phyloP scores from a whole-genome alignment of 1,139 yeast species.

The Saccharomyces pastorianus region DNA sequence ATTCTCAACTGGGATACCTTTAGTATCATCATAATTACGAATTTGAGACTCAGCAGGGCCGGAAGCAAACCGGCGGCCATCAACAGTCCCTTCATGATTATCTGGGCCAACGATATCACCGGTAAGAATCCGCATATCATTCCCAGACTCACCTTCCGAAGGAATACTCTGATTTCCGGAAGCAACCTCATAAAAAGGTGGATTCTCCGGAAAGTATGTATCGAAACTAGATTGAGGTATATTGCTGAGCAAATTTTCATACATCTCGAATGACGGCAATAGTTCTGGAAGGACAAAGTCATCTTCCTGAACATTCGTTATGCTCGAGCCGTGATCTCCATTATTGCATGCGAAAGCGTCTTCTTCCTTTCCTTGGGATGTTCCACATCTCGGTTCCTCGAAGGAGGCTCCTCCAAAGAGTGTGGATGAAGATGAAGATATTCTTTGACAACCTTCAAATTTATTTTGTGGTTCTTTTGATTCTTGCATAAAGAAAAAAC shows the following conservation, averaged over 20 bases:
- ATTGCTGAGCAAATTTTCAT: slow-evolving; percentile 4
- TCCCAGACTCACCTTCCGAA: not conserved
- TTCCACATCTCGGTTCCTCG: not conserved
- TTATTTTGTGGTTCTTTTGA: not conserved
- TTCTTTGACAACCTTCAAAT: not conserved
- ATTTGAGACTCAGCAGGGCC: not conserved
- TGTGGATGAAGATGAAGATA: not conserved
- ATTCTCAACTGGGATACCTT: not conserved
- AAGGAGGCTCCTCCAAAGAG: not conserved
- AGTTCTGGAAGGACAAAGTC: slow-evolving; percentile 1
- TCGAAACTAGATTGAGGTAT: slow-evolving; percentile 4
- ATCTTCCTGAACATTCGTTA: not conserved
- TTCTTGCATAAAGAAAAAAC: not conserved
- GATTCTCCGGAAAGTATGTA: slow-evolving; percentile 2
- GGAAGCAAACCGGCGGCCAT: not conserved
- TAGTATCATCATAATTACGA: not conserved
- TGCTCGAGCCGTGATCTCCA: not conserved
- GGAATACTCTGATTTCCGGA: not conserved
- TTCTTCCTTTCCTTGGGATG: not conserved
- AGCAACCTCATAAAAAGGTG: slow-evolving; percentile 4
- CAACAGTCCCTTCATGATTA: not conserved
- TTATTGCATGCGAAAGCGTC: not conserved
- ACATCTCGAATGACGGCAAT: slow-evolving; percentile 8
- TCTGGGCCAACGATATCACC: not conserved
- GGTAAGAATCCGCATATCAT: not conserved